Conservation (phyloP, 2,329 filamentous ascomycete genomes). For the Scytalidium sp. region DNA sequence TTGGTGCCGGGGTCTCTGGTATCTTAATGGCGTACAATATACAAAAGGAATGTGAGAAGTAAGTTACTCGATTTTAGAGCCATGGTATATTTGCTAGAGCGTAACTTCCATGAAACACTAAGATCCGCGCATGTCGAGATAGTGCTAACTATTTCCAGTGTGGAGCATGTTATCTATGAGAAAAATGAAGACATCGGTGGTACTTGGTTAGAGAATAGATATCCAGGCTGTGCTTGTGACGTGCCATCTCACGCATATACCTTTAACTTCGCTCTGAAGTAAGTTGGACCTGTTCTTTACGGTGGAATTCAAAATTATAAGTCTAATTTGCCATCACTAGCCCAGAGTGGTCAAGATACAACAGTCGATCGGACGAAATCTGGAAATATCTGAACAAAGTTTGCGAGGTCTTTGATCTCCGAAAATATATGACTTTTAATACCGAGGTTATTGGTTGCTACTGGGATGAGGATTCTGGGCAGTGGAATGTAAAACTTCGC, state of each 20-base stretch:
- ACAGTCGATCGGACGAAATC: constrained; percentile 57
- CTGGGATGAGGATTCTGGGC: constrained; percentile 45
- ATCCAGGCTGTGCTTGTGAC: constrained; percentile 51
- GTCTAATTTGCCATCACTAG: constrained; percentile 2
- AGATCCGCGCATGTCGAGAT: too few relatives aligned
- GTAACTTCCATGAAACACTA: not conserved
- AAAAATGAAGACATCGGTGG: constrained; percentile 41
- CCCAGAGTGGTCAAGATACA: constrained; percentile 52
- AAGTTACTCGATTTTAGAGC: not conserved
- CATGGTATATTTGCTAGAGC: not conserved
- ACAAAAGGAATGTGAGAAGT: constrained; percentile 35
- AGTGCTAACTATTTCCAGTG: constrained; percentile 24
- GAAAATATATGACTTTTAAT: constrained; percentile 51
- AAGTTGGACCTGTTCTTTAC: not conserved
- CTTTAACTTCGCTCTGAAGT: constrained; percentile 58
- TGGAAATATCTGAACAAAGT: constrained; percentile 46
- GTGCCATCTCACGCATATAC: constrained; percentile 23
- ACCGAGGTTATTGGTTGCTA: constrained; percentile 42
- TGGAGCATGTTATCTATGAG: constrained; percentile 46
- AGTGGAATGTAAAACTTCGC: constrained; percentile 47
- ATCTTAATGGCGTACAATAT: constrained; percentile 46
- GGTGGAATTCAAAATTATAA: not conserved
- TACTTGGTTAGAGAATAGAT: constrained; percentile 47
- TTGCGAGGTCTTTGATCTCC: constrained; percentile 43
- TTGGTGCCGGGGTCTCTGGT: constrained; percentile 44